Conservation (phyloP, 108 stramenopile genomes). For the Bacterosira constricta region DNA sequence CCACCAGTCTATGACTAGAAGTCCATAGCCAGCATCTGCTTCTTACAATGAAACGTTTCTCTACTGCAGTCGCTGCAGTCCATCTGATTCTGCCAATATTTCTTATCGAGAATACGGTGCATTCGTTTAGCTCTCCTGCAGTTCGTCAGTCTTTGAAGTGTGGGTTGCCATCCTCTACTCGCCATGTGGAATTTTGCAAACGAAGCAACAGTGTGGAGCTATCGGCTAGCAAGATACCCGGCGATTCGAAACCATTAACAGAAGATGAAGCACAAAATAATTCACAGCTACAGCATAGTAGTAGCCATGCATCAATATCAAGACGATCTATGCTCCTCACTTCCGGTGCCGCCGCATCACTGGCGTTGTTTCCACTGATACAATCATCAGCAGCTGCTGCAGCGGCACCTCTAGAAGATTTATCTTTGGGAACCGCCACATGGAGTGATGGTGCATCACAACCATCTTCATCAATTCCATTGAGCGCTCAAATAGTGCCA, state of each 20-base stretch:
- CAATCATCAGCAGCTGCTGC: slow-evolving; percentile 3
- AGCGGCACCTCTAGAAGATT: slow-evolving; percentile 34
- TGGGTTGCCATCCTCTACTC: no score
- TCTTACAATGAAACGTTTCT: neutral
- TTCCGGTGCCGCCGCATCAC: neutral
- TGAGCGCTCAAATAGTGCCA: slow-evolving; percentile 41
- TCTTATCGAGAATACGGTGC: neutral
- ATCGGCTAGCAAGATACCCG: neutral
- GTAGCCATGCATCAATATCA: neutral
- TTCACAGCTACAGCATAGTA: neutral
- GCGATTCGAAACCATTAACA: neutral
- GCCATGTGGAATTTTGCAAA: no score
- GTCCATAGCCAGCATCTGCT: no score
- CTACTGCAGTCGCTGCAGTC: neutral
- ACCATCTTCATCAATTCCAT: slow-evolving; percentile 13
- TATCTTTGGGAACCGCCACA: slow-evolving; percentile 42
- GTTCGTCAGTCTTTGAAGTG: neutral
- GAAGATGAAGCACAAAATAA: neutral
- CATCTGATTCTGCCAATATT: neutral
- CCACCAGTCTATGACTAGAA: no score
- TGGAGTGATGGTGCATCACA: slow-evolving; percentile 32
- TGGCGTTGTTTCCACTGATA: slow-evolving; percentile 11
- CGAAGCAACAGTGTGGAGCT: neutral
- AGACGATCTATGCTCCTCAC: neutral
- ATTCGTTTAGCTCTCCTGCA: neutral